Conservation (phyloP, 768 basidiomycete species). For the Chalciporus piperatus region DNA sequence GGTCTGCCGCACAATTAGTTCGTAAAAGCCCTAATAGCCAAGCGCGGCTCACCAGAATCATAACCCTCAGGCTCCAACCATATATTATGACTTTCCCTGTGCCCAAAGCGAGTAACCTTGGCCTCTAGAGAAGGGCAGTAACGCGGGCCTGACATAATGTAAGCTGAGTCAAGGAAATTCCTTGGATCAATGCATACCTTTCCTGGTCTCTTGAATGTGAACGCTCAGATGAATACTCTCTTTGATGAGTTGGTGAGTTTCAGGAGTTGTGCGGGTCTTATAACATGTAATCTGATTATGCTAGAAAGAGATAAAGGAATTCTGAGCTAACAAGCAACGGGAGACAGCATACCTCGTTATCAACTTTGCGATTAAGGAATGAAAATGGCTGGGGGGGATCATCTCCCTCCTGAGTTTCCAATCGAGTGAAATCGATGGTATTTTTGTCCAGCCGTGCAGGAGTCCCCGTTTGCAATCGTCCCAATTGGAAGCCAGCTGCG, state of each 20-base stretch:
- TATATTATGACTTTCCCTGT: constrained; percentile 67
- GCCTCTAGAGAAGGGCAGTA: constrained; percentile 92
- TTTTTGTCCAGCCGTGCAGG: constrained; percentile 73
- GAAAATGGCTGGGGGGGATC: constrained; percentile 67
- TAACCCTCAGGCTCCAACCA: constrained; percentile 95
- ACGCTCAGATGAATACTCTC: constrained; percentile 75
- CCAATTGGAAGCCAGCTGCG: constrained; percentile 75
- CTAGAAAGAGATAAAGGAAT: constrained; percentile 34
- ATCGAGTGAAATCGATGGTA: constrained; percentile 65
- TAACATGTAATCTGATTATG: constrained; percentile 72
- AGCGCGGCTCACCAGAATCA: constrained; percentile 62
- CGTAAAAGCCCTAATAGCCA: not conserved
- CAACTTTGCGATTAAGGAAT: constrained; percentile 63
- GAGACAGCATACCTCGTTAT: constrained; percentile 55
- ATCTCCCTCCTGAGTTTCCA: constrained; percentile 70
- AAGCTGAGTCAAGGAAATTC: not conserved
- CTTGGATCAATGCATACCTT: constrained; percentile 45
- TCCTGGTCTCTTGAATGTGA: constrained; percentile 87
- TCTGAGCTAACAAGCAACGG: not conserved
- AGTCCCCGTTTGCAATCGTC: constrained; percentile 82
- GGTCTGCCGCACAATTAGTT: constrained; percentile 41
- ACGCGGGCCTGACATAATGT: constrained; percentile 59
- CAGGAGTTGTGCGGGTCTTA: constrained; percentile 67
- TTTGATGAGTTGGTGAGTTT: constrained; percentile 71
- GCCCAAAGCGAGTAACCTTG: constrained; percentile 76